Evolutionary conservation across 257 asterid species (phyloP), one percentile per base, ranked within the genome.

Genomic region (Solanum etuberosum): DNA sequence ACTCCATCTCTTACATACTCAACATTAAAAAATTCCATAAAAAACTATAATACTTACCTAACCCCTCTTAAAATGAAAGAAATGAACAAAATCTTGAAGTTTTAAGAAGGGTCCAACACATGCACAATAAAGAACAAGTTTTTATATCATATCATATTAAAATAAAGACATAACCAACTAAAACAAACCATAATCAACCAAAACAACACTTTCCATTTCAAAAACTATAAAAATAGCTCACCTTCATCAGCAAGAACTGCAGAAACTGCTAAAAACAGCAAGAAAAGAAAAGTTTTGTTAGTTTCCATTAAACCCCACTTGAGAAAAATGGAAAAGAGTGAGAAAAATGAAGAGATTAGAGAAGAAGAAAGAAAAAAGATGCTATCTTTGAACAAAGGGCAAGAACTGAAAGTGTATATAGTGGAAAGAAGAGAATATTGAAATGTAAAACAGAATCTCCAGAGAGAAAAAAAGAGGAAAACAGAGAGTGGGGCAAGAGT

Each of bases 161-260:
- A 80, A 40, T 77, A 78, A 46, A 42, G 13, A 15, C 37, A 77
- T 25, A 3, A 77, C n/a, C 59, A 40, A 42, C 48, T 11, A 21
- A 37, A 23, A 72, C 84, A 77, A 86, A 54, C 72, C 87, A 86
- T 29, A 86, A 86, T 27, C 67, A 43, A 86, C 76, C 77, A 73
- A 86, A 73, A 38, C 10, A 43, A 59, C 48, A 70, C 85, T 86
- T 86, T 74, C 21, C 29, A 63, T 12, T 12, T 12, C 4, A 3
- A 12, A 12, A 23, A 37, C 34, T 74, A 74, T 25, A 68, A 16
- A 67, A 25, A n/a, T 6, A 31, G 40, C 88, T 89, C 89, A 94
- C 97, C 98, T 93, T 95, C 98, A 92, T 92, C 97, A 88, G 95
- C 95, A 89, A 90, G 94, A 90, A 90, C 94, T 83, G 93, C 93